These are phyloP conservation scores for Ilyonectria mors-panacis DNA, from an alignment of 2,329 filamentous ascomycete genomes.

Conservation along the genomic window DNA sequence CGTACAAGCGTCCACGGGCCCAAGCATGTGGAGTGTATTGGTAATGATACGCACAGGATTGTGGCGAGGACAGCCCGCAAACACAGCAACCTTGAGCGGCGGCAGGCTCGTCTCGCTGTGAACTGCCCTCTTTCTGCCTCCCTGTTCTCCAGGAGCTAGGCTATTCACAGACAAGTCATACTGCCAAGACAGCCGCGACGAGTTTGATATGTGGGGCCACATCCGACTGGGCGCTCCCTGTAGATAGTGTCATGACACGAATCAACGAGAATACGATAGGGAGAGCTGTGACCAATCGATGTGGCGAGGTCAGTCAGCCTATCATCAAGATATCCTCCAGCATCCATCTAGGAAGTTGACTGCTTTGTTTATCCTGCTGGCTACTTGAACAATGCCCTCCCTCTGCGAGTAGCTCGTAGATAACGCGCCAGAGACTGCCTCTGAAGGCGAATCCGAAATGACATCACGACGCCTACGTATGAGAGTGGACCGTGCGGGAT, in stretches of 20 bases:
- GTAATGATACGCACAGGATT: not conserved
- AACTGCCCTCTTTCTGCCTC: not conserved
- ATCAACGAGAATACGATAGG: not conserved
- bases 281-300: not conserved
- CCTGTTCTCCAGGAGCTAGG: not conserved
- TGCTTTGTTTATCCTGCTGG: not conserved
- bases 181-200: not conserved
- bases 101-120: not conserved
- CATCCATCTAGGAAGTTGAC: not conserved
- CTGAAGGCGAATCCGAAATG: no score
- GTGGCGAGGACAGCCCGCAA: not conserved
- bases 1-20: not conserved
- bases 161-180: not conserved
- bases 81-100: not conserved
- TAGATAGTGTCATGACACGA: not conserved
- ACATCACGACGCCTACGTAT: no score
- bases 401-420: not conserved
- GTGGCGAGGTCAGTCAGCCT: not conserved
- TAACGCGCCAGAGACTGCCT: no score
- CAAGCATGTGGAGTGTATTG: not conserved
- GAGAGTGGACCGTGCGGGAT: no score
- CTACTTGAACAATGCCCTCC: not conserved
- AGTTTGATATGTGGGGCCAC: constrained; percentile 2
- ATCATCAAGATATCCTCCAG: not conserved
- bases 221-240: not conserved